Base-by-base conservation (phyloP, 1,284 basidiomycete species). In the Cryptococcus hybrid region DNA sequence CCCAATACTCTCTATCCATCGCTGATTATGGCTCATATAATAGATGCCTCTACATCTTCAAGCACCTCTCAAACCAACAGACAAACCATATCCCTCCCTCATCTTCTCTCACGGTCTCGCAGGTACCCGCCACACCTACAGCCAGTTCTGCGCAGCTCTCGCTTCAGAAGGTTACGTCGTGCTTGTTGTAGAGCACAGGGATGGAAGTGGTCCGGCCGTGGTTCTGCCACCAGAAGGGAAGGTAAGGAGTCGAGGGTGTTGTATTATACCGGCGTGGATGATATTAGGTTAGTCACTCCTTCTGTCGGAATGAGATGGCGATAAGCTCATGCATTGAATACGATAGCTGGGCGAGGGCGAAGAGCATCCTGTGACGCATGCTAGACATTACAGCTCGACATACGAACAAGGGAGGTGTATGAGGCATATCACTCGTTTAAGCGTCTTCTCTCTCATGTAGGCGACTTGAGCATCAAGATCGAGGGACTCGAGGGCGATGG, bases 41-140 rank as follows among this genome's bases (percentile, higher is more conserved):
- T 34, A 68, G 65, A 62, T 70, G 52, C 70, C 68, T 5, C 65
- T 63, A n/a, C 57, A 64, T 50, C 59, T 61, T 13, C 52, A 62
- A 15, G 62, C 64, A 1, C 64, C 64, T 3, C 60, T 62, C 30
- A 40, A 45, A 0, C 43, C 60, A 24, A 36, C 45, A 7, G 13
- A 38, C 12, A 46, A 38, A 40, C 35, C 51, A 8, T 88, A 87
- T 84, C 87, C 88, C 0, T 80, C 91, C 12, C 83, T 89, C 36
- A 82, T 90, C 47, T 90, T 90, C 75, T 89, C 87, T 13, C 89
- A 91, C 77, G 89, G 90, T 15, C 81, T 92, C 9, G 86, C 84
- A n/a, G 89, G 89, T 0, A 85, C 83, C 44, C 79, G 85, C 24
- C 88, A 84, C 1, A 83, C 84, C 1, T 91, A 90, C 70, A 87